Conservation (phyloP, 495 filamentous ascomycete genomes). For the Delitschia confertaspora region DNA sequence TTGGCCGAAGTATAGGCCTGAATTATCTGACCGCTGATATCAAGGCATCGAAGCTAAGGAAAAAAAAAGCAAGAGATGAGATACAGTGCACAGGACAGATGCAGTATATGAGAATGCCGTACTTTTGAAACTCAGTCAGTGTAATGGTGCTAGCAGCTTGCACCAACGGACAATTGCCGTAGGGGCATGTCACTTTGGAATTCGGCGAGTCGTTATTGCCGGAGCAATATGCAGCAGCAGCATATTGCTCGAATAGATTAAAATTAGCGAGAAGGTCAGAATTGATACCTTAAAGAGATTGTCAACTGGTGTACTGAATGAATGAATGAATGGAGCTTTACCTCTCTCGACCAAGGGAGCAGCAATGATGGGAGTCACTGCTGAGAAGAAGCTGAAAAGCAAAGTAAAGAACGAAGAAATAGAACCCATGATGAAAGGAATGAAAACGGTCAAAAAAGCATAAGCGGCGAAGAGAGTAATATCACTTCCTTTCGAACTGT, state of each 20-base stretch:
- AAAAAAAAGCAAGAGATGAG: not conserved
- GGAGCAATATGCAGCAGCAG: constrained; percentile 62
- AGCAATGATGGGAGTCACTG: constrained; percentile 7
- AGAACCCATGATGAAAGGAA: constrained; percentile 6
- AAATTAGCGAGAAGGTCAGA: constrained; percentile 14
- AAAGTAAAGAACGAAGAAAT: constrained; percentile 1
- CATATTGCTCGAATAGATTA: constrained; percentile 39
- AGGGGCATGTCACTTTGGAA: constrained; percentile 45
- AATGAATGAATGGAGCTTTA: not conserved
- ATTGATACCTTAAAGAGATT: constrained; percentile 3
- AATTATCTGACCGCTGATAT: not conserved
- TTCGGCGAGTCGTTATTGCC: constrained; percentile 41
- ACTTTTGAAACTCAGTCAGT: constrained; percentile 53
- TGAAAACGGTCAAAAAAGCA: too few relatives aligned
- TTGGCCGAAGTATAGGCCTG: not conserved
- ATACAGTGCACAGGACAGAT: not conserved
- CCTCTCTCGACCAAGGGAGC: constrained; percentile 18
- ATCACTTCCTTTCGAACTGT: too few relatives aligned
- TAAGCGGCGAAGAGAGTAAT: too few relatives aligned
- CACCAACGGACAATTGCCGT: constrained; percentile 50
- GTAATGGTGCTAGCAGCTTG: constrained; percentile 47
- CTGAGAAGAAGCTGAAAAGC: not conserved
- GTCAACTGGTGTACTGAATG: too few relatives aligned
- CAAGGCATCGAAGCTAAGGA: not conserved
- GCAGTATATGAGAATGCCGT: constrained; percentile 11